Percentiles rank a stretch among this genome's conserved stretches.
phyloP scores from a whole-genome alignment of 176 grass and related monocot species.

The Aegilops sharonensis region DNA sequence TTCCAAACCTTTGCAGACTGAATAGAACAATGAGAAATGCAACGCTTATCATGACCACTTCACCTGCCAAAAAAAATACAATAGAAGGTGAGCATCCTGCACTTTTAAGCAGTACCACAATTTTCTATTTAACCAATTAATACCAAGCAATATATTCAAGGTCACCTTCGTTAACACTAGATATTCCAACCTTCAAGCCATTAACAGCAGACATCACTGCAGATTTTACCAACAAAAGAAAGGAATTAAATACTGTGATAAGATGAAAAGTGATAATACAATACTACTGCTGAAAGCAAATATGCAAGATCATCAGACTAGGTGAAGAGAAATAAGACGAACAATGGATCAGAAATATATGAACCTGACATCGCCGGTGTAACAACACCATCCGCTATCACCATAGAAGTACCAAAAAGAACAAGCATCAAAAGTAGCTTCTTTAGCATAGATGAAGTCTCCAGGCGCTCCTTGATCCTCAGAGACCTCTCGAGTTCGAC shows the following conservation, averaged over 20 bases:
- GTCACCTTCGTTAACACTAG: conserved; percentile 89
- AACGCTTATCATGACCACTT: conserved; percentile 94
- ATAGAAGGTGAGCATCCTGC: conserved; percentile 1
- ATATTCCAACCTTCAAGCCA: conserved; percentile 91
- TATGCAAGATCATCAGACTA: conserved; percentile 15
- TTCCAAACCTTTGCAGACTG: conserved; percentile 88
- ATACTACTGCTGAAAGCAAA: conserved; percentile 16
- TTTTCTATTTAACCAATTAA: conserved; percentile 9
- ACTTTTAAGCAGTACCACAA: not conserved
- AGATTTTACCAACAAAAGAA: conserved; percentile 41
- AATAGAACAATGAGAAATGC: conserved; percentile 86
- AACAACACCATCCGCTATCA: conserved; percentile 88
- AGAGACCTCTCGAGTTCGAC: conserved; percentile 94
- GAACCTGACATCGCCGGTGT: conserved; percentile 97
- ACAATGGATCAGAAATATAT: conserved; percentile 26
- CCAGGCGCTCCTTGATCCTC: conserved; percentile 85
- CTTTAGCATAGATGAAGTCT: conserved; percentile 82
- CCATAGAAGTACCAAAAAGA: conserved; percentile 94
- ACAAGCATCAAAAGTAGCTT: conserved; percentile 94
- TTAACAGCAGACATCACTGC: conserved; percentile 99
- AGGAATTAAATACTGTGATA: conserved; percentile 28
- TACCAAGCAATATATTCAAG: not conserved
- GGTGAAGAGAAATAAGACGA: conserved; percentile 29
- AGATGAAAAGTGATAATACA: conserved; percentile 3
- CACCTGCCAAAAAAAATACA: conserved; percentile 58